phyloP scores from a whole-genome alignment of 164 flowering plant species.

The Dillenia turbinata region DNA sequence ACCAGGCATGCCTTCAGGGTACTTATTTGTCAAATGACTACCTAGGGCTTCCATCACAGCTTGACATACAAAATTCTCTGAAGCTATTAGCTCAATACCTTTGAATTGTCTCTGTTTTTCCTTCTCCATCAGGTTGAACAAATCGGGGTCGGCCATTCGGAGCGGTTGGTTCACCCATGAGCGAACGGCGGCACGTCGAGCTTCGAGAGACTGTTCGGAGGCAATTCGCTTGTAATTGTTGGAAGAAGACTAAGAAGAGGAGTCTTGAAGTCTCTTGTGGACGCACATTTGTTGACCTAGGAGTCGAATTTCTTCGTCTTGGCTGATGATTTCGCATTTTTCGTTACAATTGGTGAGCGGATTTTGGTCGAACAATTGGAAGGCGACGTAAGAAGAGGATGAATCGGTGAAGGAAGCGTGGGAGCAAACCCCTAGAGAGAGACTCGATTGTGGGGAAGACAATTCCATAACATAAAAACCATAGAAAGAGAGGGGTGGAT shows the following conservation, averaged over 20 bases:
- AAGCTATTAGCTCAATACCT: slow-evolving; percentile 78
- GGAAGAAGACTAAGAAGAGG: slow-evolving; percentile 13
- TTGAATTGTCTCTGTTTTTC: slow-evolving; percentile 54
- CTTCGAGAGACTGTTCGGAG: slow-evolving; percentile 28
- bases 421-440: slow-evolving; percentile 41
- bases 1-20: slow-evolving; percentile 82
- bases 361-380: slow-evolving; percentile 42
- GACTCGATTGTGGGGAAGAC: slow-evolving; percentile 28
- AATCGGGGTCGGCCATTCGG: slow-evolving; percentile 47
- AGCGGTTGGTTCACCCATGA: slow-evolving; percentile 61
- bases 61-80: slow-evolving; percentile 68
- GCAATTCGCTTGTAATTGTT: slow-evolving; percentile 11
- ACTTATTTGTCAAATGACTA: slow-evolving; percentile 69
- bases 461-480: slow-evolving; percentile 41
- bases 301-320: slow-evolving; percentile 50
- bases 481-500: not conserved
- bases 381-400: slow-evolving; percentile 35
- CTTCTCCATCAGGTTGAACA: slow-evolving; percentile 65
- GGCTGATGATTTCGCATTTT: slow-evolving; percentile 10
- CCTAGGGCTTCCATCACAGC: slow-evolving; percentile 83
- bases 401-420: slow-evolving; percentile 29
- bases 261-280: slow-evolving; percentile 39
- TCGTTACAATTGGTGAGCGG: slow-evolving; percentile 17
- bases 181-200: slow-evolving; percentile 33
- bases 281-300: slow-evolving; percentile 65